Evolutionary conservation across 2,329 filamentous ascomycete genomes (phyloP), one percentile per base, ranked within the genome.

Genomic region (Phialemoniopsis sp.): DNA sequence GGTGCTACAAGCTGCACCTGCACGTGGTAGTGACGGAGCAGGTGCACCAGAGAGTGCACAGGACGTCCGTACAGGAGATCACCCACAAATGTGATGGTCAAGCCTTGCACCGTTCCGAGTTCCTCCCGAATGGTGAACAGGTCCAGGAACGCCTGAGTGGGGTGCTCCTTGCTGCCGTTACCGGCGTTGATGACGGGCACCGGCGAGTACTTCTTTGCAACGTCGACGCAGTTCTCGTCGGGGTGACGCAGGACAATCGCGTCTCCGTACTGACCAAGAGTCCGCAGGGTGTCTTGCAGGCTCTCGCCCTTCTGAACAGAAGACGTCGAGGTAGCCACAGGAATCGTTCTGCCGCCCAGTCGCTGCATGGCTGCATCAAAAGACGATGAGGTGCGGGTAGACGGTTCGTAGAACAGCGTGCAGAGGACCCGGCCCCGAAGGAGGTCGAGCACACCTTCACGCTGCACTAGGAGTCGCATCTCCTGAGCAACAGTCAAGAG

Each of bases 341-440:
- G 75, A 39, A 98, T 77, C 4, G 86, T 91, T 36, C 89, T 80
- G 35, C 93, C 93, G 51, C 93, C 93, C 5, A 98, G 83, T 38
- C 94, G 86, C 73, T 98, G 94, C 93, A 98, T 98, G 32, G 93
- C 93, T 41, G 91, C 87, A 58, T 98, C 93, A 54, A 98, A 98
- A 4, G 93, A 98, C 29, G 87, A 82, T 12, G 91, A 96, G 5
- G 93, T 98, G 39, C 93, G 80, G 3, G 93, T 98, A 1, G 91
- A 97, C 3, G 93, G 93, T 73, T 98, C 93, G 64, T 90, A 98
- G 77, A 98, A 98, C 70, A 98, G 81, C 3, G 88, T 93, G 67
- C 85, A 89, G 29, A 98, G 76, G 12, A 98, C 80, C 34, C 87
- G 82, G 19, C 90, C 89, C 54, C 86, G 87, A 45, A 98, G 80